Percentiles rank a stretch among this genome's conserved stretches.
Conservation (phyloP, 805 yeast species). For the Metschnikowia bowlesiae region DNA sequence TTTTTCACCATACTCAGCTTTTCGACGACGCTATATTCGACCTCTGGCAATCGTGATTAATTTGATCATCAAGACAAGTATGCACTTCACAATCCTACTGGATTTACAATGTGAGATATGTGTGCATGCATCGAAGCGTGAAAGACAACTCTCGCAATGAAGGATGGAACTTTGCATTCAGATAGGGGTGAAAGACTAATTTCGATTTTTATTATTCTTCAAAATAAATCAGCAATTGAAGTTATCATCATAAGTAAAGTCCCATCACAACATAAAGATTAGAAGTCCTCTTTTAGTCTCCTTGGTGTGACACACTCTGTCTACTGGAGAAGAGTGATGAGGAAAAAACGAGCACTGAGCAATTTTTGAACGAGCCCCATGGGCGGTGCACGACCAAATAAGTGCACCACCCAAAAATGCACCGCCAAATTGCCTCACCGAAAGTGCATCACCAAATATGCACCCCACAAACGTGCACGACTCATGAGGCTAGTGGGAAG, state of each 20-base stretch:
- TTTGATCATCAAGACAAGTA: no score
- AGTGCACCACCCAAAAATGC: no score
- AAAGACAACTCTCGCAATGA: background rate
- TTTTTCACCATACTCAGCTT: no score
- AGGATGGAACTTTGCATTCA: constrained; percentile 13
- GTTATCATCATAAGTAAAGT: constrained; percentile 17
- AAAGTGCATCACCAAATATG: no score
- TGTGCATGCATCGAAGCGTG: background rate
- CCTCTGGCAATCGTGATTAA: no score
- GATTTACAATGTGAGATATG: no score
- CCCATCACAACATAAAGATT: constrained; percentile 11
- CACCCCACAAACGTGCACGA: background rate
- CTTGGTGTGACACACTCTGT: constrained; percentile 3
- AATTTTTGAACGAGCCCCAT: background rate
- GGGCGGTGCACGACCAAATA: background rate
- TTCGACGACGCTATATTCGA: background rate
- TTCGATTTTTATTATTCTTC: constrained; percentile 16
- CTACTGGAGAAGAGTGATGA: background rate
- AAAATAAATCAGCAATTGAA: constrained; percentile 14
- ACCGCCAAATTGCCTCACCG: no score
- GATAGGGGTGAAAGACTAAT: constrained; percentile 26
- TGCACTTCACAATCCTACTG: no score
- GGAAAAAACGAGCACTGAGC: background rate
- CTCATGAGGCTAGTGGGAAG: background rate
- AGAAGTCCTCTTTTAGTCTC: constrained; percentile 16